These are phyloP conservation scores for Dothistroma pini DNA, from an alignment of 2,329 filamentous ascomycete genomes.

Conservation along the genomic window DNA sequence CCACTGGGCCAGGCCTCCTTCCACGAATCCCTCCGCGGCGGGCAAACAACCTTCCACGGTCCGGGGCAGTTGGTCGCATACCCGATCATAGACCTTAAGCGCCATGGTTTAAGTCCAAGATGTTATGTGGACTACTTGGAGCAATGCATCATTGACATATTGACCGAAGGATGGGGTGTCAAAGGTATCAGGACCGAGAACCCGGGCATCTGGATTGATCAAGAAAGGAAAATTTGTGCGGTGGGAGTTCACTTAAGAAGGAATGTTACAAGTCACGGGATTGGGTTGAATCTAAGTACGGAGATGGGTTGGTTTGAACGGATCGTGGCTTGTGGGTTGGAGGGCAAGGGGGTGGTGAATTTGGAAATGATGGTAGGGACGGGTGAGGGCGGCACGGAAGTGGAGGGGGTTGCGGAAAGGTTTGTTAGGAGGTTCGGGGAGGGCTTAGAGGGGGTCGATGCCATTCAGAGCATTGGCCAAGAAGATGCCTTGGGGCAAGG, in stretches of 20 bases:
- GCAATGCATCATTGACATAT: slow-evolving; percentile 65
- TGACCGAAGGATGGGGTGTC: slow-evolving; percentile 57
- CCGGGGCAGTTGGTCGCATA: slow-evolving; percentile 93
- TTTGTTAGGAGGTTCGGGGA: slow-evolving; percentile 43
- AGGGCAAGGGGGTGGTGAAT: slow-evolving; percentile 75
- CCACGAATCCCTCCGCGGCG: slow-evolving; percentile 71
- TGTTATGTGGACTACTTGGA: slow-evolving; percentile 78
- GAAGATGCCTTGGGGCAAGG: slow-evolving; percentile 4
- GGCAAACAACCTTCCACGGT: slow-evolving; percentile 91
- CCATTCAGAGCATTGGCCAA: slow-evolving; percentile 20
- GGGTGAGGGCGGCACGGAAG: slow-evolving; percentile 33
- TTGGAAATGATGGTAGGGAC: slow-evolving; percentile 52
- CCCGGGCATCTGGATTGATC: slow-evolving; percentile 72
- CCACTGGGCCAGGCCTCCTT: slow-evolving; percentile 54
- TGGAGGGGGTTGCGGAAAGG: slow-evolving; percentile 38
- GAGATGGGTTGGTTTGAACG: slow-evolving; percentile 63
- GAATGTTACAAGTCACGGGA: slow-evolving; percentile 77
- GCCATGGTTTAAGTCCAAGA: slow-evolving; percentile 64
- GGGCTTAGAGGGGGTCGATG: slow-evolving; percentile 28
- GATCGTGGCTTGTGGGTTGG: slow-evolving; percentile 87
- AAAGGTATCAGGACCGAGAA: slow-evolving; percentile 63
- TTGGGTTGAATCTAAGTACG: slow-evolving; percentile 73
- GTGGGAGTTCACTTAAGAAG: slow-evolving; percentile 87
- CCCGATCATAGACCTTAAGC: slow-evolving; percentile 77
- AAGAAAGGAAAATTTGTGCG: slow-evolving; percentile 74